Conservation (phyloP, 1,139 yeast genomes). For the Yamadazyma trypodendri region DNA sequence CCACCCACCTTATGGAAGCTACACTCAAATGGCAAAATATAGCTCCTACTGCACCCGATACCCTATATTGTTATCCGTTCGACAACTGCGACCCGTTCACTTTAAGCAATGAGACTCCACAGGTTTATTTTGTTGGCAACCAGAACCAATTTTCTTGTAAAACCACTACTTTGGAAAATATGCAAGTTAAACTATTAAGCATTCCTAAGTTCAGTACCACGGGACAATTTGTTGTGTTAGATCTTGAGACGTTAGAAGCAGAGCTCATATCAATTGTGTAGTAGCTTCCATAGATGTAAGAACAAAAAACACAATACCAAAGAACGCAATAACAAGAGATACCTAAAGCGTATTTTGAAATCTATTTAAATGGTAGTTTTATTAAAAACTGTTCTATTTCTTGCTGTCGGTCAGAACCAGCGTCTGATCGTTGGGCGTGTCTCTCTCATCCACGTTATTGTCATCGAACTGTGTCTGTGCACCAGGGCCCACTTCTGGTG, state of each 20-base stretch:
- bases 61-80: slow-evolving; percentile 86
- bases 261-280: slow-evolving; percentile 31
- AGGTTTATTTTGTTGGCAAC: slow-evolving; percentile 83
- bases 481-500: background rate
- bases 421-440: background rate
- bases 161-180: slow-evolving; percentile 21
- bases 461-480: background rate
- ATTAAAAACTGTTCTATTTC: too few relatives aligned
- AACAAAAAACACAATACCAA: too few relatives aligned
- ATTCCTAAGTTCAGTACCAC: slow-evolving; percentile 70
- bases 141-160: slow-evolving; percentile 58
- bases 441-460: background rate
- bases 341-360: too few relatives aligned
- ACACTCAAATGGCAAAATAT: slow-evolving; percentile 82
- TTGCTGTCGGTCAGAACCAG: background rate
- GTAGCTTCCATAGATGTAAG: background rate
- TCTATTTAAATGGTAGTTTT: too few relatives aligned
- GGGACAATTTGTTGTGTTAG: slow-evolving; percentile 67
- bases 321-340: too few relatives aligned
- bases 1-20: slow-evolving; percentile 57
- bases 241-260: slow-evolving; percentile 55
- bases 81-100: slow-evolving; percentile 81
- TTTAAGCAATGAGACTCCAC: slow-evolving; percentile 67
- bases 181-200: slow-evolving; percentile 52
- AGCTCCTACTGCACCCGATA: slow-evolving; percentile 96